Percentiles rank a stretch among this genome's conserved stretches.
Conservation (phyloP, 2,329 filamentous ascomycete genomes). For the Drechslera avenae region DNA sequence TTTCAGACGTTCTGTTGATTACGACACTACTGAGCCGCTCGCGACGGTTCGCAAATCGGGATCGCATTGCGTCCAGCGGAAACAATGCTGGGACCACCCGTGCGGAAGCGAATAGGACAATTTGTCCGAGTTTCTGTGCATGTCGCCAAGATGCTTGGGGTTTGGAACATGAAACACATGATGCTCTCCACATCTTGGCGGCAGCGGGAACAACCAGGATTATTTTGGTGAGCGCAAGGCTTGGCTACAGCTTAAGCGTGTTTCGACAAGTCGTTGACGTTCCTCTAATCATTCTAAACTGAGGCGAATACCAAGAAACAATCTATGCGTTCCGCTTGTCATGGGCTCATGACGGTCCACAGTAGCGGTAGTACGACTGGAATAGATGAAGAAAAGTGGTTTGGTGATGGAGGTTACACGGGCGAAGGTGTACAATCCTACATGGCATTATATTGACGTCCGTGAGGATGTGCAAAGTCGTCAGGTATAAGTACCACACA, state of each 20-base stretch:
- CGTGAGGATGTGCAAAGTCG: neutral
- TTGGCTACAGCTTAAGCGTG: conserved; percentile 15
- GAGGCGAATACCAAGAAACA: conserved; percentile 9
- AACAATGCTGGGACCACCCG: neutral
- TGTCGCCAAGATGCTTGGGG: conserved; percentile 6
- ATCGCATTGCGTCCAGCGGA: no score
- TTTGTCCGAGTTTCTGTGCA: neutral
- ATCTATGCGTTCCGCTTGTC: neutral
- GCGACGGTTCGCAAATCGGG: no score
- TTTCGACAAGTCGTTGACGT: conserved; percentile 15
- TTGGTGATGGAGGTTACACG: conserved; percentile 3
- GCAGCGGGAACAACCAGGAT: conserved; percentile 4
- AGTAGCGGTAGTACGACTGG: neutral
- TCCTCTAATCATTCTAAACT: conserved; percentile 12
- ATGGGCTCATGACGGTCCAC: conserved; percentile 4
- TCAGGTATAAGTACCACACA: conserved; percentile 5
- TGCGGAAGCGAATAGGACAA: conserved; percentile 1
- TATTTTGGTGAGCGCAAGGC: conserved; percentile 3
- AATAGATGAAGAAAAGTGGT: conserved; percentile 13
- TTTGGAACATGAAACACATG: conserved; percentile 18
- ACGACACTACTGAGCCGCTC: no score
- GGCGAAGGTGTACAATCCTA: neutral
- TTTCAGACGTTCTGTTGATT: no score
- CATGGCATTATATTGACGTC: neutral
- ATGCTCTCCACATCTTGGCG: conserved; percentile 17